These are phyloP conservation scores for Linum lewisii DNA, from an alignment of 345 rosid species.

Conservation along the genomic window DNA sequence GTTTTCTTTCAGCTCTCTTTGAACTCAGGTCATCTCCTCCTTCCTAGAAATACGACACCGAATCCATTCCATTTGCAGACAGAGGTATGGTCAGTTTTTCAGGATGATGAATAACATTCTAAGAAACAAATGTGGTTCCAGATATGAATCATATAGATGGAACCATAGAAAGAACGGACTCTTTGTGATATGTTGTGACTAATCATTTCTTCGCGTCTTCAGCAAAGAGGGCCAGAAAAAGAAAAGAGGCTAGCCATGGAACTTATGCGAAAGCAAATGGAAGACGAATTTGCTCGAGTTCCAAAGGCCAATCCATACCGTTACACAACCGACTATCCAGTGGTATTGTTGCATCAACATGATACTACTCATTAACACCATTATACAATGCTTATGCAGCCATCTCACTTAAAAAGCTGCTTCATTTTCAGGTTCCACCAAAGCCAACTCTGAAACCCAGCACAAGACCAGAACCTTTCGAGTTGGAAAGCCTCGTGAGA, in stretches of 20 bases:
- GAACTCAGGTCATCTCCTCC: slow-evolving; percentile 53
- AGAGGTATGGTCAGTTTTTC: slow-evolving; percentile 43
- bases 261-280: slow-evolving; percentile 44
- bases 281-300: slow-evolving; percentile 65
- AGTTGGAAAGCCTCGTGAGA: slow-evolving; percentile 69
- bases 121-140: neutral
- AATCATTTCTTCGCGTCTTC: slow-evolving; percentile 41
- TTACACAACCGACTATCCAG: slow-evolving; percentile 88
- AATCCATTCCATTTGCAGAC: slow-evolving; percentile 87
- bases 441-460: slow-evolving; percentile 77
- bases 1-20: slow-evolving; percentile 54
- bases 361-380: too few relatives aligned
- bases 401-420: neutral
- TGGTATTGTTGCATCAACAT: slow-evolving; percentile 37
- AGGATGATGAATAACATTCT: neutral
- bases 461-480: slow-evolving; percentile 82
- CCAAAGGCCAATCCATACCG: slow-evolving; percentile 91
- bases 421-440: slow-evolving; percentile 65
- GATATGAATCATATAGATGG: too few relatives aligned
- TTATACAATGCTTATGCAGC: too few relatives aligned
- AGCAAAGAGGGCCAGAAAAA: slow-evolving; percentile 94
- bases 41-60: slow-evolving; percentile 68
- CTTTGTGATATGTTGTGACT: neutral
- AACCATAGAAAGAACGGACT: too few relatives aligned
- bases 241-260: slow-evolving; percentile 60